A percentile compares a stretch with the other conserved stretches of the same genome.
Conservation (phyloP, 345 rosid genomes). For the Lepidium sativum region DNA sequence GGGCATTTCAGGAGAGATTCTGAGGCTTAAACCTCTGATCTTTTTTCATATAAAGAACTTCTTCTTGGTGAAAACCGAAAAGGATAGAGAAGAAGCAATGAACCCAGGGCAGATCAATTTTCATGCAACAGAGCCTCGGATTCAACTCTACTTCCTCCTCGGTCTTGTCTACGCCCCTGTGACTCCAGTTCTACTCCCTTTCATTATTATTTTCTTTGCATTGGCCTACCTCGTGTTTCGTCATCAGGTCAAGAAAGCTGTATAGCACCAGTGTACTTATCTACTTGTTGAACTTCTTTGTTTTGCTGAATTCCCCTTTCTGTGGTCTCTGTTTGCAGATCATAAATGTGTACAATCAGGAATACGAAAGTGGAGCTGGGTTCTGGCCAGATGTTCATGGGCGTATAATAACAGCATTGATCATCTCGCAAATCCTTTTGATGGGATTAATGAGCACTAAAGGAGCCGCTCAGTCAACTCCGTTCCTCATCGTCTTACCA, state of each 20-base stretch:
- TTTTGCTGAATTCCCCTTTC: background rate
- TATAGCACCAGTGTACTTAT: too few relatives aligned
- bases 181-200: constrained; percentile 81
- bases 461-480: constrained; percentile 56
- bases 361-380: constrained; percentile 83
- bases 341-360: constrained; percentile 88
- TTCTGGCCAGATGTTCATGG: constrained; percentile 97
- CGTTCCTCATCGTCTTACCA: constrained; percentile 67
- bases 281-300: too few relatives aligned
- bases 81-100: constrained; percentile 94
- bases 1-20: constrained; percentile 78
- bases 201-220: constrained; percentile 73
- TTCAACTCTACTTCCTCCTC: constrained; percentile 84
- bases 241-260: constrained; percentile 58
- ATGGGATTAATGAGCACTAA: constrained; percentile 74
- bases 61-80: constrained; percentile 92
- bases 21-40: constrained; percentile 76
- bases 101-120: constrained; percentile 87
- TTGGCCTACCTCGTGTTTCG: constrained; percentile 82
- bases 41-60: constrained; percentile 82
- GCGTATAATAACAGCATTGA: constrained; percentile 54
- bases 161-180: constrained; percentile 88
- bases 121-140: constrained; percentile 79
- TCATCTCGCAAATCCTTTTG: constrained; percentile 70
- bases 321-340: constrained; percentile 37